Base-by-base conservation (phyloP, 495 filamentous ascomycete species). In the Geopyxis carbonaria region DNA sequence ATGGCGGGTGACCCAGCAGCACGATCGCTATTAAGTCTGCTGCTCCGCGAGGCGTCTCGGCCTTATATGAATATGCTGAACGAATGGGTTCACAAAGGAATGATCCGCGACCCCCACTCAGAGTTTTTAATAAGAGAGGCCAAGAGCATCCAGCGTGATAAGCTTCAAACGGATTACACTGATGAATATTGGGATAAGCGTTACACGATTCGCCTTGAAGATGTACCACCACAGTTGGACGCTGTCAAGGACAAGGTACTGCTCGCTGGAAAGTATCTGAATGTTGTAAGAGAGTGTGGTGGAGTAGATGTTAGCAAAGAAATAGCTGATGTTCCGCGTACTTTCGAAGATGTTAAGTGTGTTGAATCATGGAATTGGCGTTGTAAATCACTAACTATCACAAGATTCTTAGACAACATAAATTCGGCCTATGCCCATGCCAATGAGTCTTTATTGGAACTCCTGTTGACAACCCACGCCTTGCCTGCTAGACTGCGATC, bases 161-260 rank as follows among this genome's bases (percentile, higher is more conserved):
- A 78, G 49, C 62, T 97, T 8, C 84, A 94, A 54, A 75, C 93
- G 51, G 89, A 97, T 59, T 97, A 94, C 49, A 95, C 86, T 0
- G 89, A 97, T 52, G 89, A 95, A 48, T 97, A 97, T 58, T 97
- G 89, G 89, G 89, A 95, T 53, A 84, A 93, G 57, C 69, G 89
- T 40, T 97, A 97, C 50, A 93, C 85, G 9, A 82, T 95, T 43
- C 73, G 89, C 29, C 80, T 92, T 30, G 69, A 80, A 31, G 84
- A 89, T 40, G 75, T 95, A 9, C 89, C 89, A 2, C 87, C 89
- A 9, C 89, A 97, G 55, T 69, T 97, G 4, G 83, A 91, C 49
- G 75, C 65, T 38, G 82, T 95, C 40, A 87, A 82, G 49, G 85
- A 93, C 42, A 94, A 93, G 53, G 85, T 97, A 2, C 64, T 95